Conservation (phyloP, 208 protist genomes). For the Leptomonas seymouri region DNA sequence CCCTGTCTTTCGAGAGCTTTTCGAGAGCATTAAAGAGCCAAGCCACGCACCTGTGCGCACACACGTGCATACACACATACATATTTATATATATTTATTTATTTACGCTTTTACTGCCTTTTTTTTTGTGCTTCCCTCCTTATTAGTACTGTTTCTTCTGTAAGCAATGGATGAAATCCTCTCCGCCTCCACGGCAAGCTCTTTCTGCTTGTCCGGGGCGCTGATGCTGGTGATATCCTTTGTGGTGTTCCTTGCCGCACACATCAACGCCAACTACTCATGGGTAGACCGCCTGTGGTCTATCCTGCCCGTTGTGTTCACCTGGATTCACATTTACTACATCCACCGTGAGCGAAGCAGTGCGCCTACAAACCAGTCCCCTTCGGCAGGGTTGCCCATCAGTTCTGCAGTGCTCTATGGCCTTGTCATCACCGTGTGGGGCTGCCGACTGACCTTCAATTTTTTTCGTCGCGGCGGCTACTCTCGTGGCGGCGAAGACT, state of each 20-base stretch:
- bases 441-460: conserved; percentile 74
- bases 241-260: conserved; percentile 53
- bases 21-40: too few species aligned
- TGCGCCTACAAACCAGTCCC: background rate
- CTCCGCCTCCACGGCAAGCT: conserved; percentile 15
- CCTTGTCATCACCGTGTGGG: conserved; percentile 67
- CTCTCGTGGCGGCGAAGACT: conserved; percentile 67
- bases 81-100: too few species aligned
- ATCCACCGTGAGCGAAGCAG: conserved; percentile 10
- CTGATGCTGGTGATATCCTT: conserved; percentile 54
- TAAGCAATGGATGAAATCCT: conserved; percentile 1
- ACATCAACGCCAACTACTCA: conserved; percentile 70
- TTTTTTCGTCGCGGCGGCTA: conserved; percentile 78
- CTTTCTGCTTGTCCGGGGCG: conserved; percentile 28
- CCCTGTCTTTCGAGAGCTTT: too few species aligned
- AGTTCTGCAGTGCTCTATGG: conserved; percentile 44
- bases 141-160: background rate
- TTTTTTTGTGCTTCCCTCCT: background rate
- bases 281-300: conserved; percentile 86
- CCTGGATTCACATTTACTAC: conserved; percentile 64
- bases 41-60: too few species aligned
- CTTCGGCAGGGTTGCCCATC: conserved; percentile 4
- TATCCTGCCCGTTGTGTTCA: conserved; percentile 70
- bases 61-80: too few species aligned
- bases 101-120: too few species aligned